These are phyloP conservation scores for Populus trichocarpa DNA, from an alignment of 441 rosid genomes.

Conservation along the genomic window DNA sequence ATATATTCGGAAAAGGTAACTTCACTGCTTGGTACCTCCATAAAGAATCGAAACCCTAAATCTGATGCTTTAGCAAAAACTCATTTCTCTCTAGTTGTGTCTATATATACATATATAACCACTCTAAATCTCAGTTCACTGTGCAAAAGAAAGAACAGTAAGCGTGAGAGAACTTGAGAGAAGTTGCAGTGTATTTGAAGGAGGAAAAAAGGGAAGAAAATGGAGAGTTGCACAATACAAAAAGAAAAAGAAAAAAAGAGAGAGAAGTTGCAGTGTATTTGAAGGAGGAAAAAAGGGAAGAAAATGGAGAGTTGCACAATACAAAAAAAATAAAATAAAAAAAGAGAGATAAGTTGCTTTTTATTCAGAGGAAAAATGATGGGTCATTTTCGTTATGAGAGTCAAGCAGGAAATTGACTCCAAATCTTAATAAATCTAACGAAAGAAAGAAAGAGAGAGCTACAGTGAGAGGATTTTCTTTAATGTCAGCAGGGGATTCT, in stretches of 20 bases:
- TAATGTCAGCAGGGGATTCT: neutral
- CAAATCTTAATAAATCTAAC: slow-evolving; percentile 48
- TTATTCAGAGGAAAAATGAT: slow-evolving; percentile 29
- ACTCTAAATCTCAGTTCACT: neutral
- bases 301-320: slow-evolving; percentile 12
- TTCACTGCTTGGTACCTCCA: neutral
- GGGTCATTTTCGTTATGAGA: slow-evolving; percentile 67
- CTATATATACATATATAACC: neutral
- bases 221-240: slow-evolving; percentile 17
- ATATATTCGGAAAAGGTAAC: neutral
- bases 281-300: slow-evolving; percentile 2
- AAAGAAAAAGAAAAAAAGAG: neutral
- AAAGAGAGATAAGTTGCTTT: slow-evolving; percentile 25
- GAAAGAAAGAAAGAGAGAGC: neutral
- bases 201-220: slow-evolving; percentile 5
- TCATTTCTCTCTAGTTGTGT: neutral
- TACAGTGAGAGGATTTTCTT: neutral
- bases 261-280: slow-evolving; percentile 12
- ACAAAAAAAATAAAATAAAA: neutral
- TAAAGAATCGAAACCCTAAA: neutral
- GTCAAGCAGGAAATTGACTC: slow-evolving; percentile 68
- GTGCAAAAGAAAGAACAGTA: neutral
- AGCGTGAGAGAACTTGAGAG: neutral
- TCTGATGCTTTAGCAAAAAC: neutral
- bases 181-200: neutral